Evolutionary conservation across 2,329 filamentous ascomycete species (phyloP).

Genomic region (Orbilia brochopaga): DNA sequence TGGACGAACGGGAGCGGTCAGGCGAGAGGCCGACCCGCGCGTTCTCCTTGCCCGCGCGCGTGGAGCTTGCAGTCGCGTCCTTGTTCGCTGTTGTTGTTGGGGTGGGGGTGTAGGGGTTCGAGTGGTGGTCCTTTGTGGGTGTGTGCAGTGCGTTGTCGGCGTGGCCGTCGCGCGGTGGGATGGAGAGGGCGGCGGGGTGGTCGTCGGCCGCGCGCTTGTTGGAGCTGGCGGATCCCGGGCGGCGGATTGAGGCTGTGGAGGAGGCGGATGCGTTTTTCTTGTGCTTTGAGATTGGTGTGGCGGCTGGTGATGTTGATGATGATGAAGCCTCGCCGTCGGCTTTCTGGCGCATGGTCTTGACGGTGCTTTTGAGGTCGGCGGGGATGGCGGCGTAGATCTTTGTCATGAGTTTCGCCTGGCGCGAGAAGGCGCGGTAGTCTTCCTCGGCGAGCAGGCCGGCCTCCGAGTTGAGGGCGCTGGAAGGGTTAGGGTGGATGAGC

Average conservation of each 20-base stretch:
- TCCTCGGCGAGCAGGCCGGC: constrained; percentile 53
- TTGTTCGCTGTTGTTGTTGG: constrained; percentile 17
- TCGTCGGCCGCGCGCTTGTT: constrained; percentile 26
- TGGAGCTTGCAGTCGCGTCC: constrained; percentile 22
- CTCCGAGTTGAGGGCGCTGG: constrained; percentile 54
- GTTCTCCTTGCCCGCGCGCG: constrained; percentile 33
- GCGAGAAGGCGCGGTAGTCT: constrained; percentile 53
- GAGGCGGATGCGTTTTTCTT: constrained; percentile 40
- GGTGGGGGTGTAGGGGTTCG: constrained; percentile 33
- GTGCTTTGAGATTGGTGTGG: constrained; percentile 32
- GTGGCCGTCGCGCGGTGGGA: constrained; percentile 24
- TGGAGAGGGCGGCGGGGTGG: constrained; percentile 13
- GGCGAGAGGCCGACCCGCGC: constrained; percentile 16
- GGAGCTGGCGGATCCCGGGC: constrained; percentile 31
- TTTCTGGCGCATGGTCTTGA: constrained; percentile 53
- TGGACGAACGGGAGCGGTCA: constrained; percentile 45
- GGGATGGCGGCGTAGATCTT: constrained; percentile 54
- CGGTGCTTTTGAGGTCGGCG: constrained; percentile 50
- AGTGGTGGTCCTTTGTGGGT: constrained; percentile 41
- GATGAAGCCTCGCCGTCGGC: constrained; percentile 46
- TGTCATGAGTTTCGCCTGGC: constrained; percentile 54
- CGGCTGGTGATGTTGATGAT: background rate
- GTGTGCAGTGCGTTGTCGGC: constrained; percentile 40
- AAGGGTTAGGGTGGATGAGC: constrained; percentile 54
- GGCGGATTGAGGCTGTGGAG: constrained; percentile 14